Evolutionary conservation across 148 eudicot species (phyloP).

Genomic region (Rhododendron henanense): DNA sequence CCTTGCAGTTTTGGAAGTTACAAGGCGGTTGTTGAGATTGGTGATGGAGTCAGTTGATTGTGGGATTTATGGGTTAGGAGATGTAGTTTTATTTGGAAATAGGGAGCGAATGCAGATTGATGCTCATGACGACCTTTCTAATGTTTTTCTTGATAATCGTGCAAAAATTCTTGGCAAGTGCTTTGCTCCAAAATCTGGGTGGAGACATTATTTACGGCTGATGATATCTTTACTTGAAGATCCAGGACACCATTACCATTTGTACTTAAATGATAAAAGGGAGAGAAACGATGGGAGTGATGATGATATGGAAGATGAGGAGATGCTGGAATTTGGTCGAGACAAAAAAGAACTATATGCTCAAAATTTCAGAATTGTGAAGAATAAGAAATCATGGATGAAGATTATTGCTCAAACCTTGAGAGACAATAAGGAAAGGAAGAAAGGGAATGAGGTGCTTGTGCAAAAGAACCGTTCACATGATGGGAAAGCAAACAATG

Average conservation of each 20-base stretch:
- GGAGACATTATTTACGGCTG: constrained; percentile 31
- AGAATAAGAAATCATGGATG: constrained; percentile 13
- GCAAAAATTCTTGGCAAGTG: constrained; percentile 30
- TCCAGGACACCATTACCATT: constrained; percentile 30
- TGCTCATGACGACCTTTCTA: constrained; percentile 30
- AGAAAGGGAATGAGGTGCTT: background rate
- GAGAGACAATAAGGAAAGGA: constrained; percentile 12
- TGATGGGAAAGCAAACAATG: background rate
- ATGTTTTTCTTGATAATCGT: constrained; percentile 48
- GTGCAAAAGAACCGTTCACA: background rate
- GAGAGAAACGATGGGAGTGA: background rate
- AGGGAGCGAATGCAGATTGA: constrained; percentile 49
- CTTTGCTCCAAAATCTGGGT: constrained; percentile 41
- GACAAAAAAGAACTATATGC: background rate
- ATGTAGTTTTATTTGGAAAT: constrained; percentile 58
- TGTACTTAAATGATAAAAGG: constrained; percentile 22
- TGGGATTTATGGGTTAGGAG: constrained; percentile 46
- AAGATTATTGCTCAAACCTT: constrained; percentile 18
- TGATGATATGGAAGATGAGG: background rate
- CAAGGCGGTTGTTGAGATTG: constrained; percentile 21
- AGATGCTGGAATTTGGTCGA: background rate
- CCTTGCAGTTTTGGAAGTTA: constrained; percentile 37
- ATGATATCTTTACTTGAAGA: constrained; percentile 51
- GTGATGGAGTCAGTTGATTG: constrained; percentile 2
- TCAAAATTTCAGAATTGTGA: background rate